Conservation (phyloP, 2,329 filamentous ascomycete genomes). For the Macrophomina phaseolina region DNA sequence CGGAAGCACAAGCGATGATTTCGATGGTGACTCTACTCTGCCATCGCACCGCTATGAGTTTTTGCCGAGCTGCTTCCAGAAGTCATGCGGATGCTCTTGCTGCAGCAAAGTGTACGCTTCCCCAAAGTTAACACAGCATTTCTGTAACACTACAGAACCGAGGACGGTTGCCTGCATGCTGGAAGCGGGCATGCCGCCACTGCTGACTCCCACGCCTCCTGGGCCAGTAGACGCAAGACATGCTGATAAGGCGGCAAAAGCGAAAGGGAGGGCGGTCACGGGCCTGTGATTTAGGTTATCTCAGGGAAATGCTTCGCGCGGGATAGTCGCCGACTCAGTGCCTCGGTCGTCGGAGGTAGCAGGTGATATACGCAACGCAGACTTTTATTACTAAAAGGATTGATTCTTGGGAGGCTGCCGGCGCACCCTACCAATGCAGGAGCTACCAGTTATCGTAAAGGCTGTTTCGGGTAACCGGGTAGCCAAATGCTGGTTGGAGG, state of each 20-base stretch:
- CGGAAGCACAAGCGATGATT: neutral
- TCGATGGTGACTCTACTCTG: neutral
- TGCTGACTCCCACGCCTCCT: conserved; percentile 15
- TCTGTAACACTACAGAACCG: conserved; percentile 3
- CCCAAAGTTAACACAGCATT: conserved; percentile 4
- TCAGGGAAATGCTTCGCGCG: conserved; percentile 8
- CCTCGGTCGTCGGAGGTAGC: neutral
- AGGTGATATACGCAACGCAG: conserved; percentile 10
- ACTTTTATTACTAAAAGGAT: neutral
- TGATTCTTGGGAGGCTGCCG: neutral
- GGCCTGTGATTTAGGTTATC: neutral
- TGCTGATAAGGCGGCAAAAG: neutral
- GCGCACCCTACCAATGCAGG: conserved; percentile 10
- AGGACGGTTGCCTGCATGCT: conserved; percentile 17
- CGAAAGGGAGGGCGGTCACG: neutral
- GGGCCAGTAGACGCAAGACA: neutral
- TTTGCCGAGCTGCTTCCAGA: neutral
- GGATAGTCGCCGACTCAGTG: neutral
- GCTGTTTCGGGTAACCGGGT: conserved; percentile 20
- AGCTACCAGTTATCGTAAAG: conserved; percentile 13
- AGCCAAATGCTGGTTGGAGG: conserved; percentile 10
- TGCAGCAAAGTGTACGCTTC: conserved; percentile 8
- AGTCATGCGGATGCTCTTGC: conserved; percentile 13
- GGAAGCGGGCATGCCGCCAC: neutral
- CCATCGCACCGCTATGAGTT: neutral